Base-by-base conservation (phyloP, 2,329 filamentous ascomycete species). In the Eutypella sp. region DNA sequence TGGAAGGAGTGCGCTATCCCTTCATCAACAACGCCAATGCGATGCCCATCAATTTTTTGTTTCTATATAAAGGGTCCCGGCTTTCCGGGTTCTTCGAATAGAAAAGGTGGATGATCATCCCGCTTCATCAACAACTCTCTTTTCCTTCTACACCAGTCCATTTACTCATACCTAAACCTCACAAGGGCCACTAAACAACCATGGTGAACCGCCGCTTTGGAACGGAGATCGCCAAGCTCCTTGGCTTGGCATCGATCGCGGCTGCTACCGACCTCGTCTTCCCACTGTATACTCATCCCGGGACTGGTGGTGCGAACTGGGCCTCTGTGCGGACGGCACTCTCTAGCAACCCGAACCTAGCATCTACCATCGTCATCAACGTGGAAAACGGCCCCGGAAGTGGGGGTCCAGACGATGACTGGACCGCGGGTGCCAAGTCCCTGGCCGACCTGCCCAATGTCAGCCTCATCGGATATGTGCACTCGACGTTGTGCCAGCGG, bases 251-350 rank as follows among this genome's bases (percentile, higher is more conserved):
- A 9, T 39, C 36, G 19, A 20, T 29, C 29, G 29, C 18, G 27
- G 27, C 29, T 6, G 44, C 44, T 9, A 46, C 44, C 6, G 24
- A 42, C n/a, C 24, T 46, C 20, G 16, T 46, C 6, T 39, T 46
- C 16, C 44, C 44, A 6, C 27, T 46, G 15, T 46, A 46, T 39
- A 42, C 34, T 5, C 39, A 27, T n/a, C 44, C 44, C 27, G 44
- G 44, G 10, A 41, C 38, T 22, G 22, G 22, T 22, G 44, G 44
- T 9, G 19, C 44, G 10, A 29, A 5, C 25, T 46, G 44, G 44
- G 24, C 38, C 10, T 36, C 44, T 3, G 44, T 46, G 9, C 39
- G 22, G 16, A n/a, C 15, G 8, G 39, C 38, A 3, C 39, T 46
- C 8, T 38, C 40, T 8, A 16, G 16, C 6, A 19, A 25, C 22